phyloP scores from a whole-genome alignment of 345 rosid genomes.

The Punica granatum region DNA sequence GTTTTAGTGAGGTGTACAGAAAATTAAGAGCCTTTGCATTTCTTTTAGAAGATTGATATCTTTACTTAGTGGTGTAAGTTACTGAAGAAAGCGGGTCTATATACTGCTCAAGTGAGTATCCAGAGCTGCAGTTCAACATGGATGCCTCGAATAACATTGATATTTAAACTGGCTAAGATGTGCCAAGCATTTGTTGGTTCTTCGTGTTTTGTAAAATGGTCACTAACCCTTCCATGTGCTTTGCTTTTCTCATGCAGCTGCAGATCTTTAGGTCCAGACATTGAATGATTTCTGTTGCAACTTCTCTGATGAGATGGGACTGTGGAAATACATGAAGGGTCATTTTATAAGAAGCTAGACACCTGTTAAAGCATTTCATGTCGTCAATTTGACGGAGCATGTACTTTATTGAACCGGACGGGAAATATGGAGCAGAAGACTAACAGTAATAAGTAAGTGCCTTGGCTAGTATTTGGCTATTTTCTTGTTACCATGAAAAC shows the following conservation, averaged over 20 bases:
- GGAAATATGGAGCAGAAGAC: neutral
- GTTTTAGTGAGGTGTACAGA: conserved; percentile 7
- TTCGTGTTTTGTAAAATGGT: neutral
- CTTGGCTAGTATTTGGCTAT: neutral
- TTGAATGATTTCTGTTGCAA: neutral
- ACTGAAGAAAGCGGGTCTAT: conserved; percentile 1
- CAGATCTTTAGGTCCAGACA: neutral
- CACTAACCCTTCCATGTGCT: neutral
- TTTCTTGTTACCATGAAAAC: neutral
- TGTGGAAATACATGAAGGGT: neutral
- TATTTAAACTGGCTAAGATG: neutral
- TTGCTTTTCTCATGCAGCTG: neutral
- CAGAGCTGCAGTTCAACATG: neutral
- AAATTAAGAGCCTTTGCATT: neutral
- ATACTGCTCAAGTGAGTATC: conserved; percentile 6
- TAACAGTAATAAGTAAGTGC: neutral
- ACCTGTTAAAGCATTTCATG: neutral
- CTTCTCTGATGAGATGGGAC: neutral
- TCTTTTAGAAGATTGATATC: neutral
- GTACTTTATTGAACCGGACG: neutral
- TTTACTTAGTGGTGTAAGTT: neutral
- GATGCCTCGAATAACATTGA: conserved; percentile 1
- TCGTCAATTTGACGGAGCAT: neutral
- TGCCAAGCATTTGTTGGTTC: neutral
- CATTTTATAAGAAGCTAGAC: neutral